Evolutionary conservation across 2,329 filamentous ascomycete genomes (phyloP).

Genomic region (Colletotrichum destructivum): DNA sequence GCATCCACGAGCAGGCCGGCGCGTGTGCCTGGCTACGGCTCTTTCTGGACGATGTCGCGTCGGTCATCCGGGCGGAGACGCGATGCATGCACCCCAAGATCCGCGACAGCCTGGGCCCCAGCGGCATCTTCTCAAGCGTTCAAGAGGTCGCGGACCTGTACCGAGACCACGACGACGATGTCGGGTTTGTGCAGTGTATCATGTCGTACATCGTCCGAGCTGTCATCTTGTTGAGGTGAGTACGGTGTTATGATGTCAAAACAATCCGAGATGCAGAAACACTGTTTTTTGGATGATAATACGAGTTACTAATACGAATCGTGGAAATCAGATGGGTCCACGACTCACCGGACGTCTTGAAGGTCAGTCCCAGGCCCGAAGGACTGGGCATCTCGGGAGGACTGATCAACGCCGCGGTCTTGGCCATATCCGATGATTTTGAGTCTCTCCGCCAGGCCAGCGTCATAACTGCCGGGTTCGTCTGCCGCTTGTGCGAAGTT

Average conservation of each 20-base stretch:
- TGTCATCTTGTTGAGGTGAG: slow-evolving; percentile 4
- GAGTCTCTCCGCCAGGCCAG: slow-evolving; percentile 13
- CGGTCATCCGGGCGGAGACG: slow-evolving; percentile 7
- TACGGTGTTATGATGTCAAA: background rate
- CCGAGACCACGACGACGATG: slow-evolving; percentile 11
- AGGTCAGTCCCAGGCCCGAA: slow-evolving; percentile 1
- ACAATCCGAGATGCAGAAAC: background rate
- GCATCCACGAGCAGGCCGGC: slow-evolving; percentile 18
- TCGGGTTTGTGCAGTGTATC: slow-evolving; percentile 13
- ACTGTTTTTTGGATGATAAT: background rate
- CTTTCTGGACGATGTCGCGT: slow-evolving; percentile 10
- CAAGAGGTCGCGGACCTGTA: slow-evolving; percentile 15
- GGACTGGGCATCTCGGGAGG: slow-evolving; percentile 15
- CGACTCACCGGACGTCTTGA: slow-evolving; percentile 9
- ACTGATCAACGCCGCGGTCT: slow-evolving; percentile 9
- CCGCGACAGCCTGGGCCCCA: slow-evolving; percentile 10
- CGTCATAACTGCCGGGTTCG: slow-evolving; percentile 3
- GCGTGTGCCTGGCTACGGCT: slow-evolving; percentile 9
- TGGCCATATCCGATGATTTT: slow-evolving; percentile 8
- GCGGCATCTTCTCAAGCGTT: slow-evolving; percentile 11
- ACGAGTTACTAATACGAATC: background rate
- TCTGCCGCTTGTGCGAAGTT: slow-evolving; percentile 12
- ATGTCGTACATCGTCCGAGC: slow-evolving; percentile 11
- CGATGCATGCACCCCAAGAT: slow-evolving; percentile 13
- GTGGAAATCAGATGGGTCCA: slow-evolving; percentile 4